phyloP scores from a whole-genome alignment of 1,284 basidiomycete genomes.

The Trichosporon sp. region DNA sequence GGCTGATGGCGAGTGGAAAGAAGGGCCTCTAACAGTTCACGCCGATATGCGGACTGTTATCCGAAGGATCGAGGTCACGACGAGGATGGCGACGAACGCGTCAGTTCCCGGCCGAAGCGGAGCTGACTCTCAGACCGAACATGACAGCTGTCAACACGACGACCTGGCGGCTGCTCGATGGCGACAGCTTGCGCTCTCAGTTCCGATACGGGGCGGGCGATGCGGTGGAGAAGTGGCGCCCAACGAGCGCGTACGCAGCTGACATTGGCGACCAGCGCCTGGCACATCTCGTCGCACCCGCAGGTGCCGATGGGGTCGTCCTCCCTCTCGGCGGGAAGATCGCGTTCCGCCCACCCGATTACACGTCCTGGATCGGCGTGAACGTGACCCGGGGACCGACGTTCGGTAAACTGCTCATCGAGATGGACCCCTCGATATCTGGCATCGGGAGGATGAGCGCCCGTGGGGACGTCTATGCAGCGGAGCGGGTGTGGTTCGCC shows the following conservation, averaged over 20 bases:
- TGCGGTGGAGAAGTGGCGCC: background rate
- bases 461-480: background rate
- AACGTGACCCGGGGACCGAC: background rate
- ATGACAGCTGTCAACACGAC: background rate
- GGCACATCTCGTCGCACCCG: background rate
- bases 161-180: background rate
- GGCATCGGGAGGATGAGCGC: background rate
- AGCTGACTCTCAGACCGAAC: background rate
- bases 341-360: background rate
- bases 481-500: background rate
- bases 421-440: background rate
- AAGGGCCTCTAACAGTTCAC: background rate
- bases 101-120: background rate
- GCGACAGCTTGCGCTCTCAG: background rate
- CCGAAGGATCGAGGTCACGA: background rate
- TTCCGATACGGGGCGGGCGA: background rate
- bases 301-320: background rate
- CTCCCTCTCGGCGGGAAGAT: background rate
- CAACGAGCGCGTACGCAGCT: background rate
- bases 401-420: background rate
- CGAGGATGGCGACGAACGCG: background rate
- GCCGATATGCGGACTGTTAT: background rate
- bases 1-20: background rate
- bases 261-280: background rate
- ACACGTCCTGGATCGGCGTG: background rate